Percentiles rank a stretch among this genome's conserved stretches.
These are phyloP conservation scores for Euphorbia pulcherrima DNA, from an alignment of 345 rosid genomes.

Conservation along the genomic window DNA sequence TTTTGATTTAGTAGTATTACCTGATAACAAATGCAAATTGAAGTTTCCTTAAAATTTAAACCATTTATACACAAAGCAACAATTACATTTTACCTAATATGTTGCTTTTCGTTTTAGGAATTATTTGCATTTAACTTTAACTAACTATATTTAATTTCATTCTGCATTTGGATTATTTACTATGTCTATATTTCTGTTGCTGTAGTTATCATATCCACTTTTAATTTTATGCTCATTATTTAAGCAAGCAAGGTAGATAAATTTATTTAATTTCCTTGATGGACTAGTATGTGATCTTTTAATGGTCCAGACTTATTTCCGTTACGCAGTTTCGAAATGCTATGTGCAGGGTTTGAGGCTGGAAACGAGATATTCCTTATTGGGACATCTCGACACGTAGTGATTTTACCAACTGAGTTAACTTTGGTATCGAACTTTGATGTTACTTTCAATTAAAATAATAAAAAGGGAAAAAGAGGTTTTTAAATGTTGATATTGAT, in stretches of 20 bases:
- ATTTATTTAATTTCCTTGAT: too few relatives aligned
- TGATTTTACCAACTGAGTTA: too few relatives aligned
- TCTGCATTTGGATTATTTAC: conserved; percentile 17
- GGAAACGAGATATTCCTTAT: too few relatives aligned
- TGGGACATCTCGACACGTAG: too few relatives aligned
- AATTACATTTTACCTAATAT: conserved; percentile 45
- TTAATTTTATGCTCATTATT: conserved; percentile 8
- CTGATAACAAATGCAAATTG: conserved; percentile 23
- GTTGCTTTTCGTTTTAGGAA: conserved; percentile 37
- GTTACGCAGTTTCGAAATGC: too few relatives aligned
- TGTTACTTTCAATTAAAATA: too few relatives aligned
- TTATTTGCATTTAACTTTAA: background rate
- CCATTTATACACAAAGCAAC: conserved; percentile 44
- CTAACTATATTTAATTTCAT: background rate
- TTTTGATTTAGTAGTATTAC: conserved; percentile 23
- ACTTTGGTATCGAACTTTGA: too few relatives aligned
- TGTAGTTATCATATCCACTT: conserved; percentile 28
- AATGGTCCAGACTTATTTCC: too few relatives aligned
- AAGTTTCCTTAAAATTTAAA: conserved; percentile 37
- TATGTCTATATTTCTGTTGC: conserved; percentile 18
- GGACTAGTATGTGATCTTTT: too few relatives aligned
- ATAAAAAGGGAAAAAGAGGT: background rate
- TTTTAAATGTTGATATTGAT: conserved; percentile 14
- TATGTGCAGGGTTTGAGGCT: too few relatives aligned
- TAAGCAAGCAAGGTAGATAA: background rate